These are phyloP conservation scores for Sanghuangporus baumii DNA, from an alignment of 1,284 basidiomycete species.

Conservation along the genomic window DNA sequence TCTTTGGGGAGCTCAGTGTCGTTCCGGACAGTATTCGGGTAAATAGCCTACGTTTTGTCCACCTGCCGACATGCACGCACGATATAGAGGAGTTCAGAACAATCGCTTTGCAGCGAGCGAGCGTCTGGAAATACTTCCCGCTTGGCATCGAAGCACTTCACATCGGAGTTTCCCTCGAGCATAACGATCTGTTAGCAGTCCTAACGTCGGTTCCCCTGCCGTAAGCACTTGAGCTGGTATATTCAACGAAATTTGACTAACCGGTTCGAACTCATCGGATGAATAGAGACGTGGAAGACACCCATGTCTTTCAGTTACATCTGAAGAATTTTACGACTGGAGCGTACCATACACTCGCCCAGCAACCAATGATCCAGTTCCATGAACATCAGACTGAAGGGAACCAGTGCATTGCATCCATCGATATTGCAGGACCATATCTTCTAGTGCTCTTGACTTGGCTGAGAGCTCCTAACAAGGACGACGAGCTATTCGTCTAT, in stretches of 20 bases:
- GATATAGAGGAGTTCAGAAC: neutral
- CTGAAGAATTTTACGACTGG: constrained; percentile 33
- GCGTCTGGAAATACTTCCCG: constrained; percentile 5
- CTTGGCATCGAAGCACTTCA: constrained; percentile 25
- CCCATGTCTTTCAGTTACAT: constrained; percentile 2
- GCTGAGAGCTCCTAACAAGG: constrained; percentile 17
- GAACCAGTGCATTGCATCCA: constrained; percentile 24
- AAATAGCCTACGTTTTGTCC: constrained; percentile 8
- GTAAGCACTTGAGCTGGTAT: neutral
- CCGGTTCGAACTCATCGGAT: neutral
- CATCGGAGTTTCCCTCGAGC: constrained; percentile 39
- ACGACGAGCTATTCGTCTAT: constrained; percentile 17
- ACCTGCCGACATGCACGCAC: constrained; percentile 14
- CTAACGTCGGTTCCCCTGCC: constrained; percentile 10
- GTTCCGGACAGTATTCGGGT: constrained; percentile 10
- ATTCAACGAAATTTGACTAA: constrained; percentile 24
- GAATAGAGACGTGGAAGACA: constrained; percentile 25
- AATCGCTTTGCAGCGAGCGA: neutral
- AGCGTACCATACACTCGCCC: constrained; percentile 35
- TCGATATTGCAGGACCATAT: constrained; percentile 44
- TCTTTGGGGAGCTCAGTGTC: constrained; percentile 14
- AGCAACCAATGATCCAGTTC: constrained; percentile 30
- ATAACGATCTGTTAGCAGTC: constrained; percentile 43
- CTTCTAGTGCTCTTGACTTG: constrained; percentile 37
- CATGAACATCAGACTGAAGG: constrained; percentile 24